Evolutionary conservation across 1,139 yeast species (phyloP).

Genomic region (Pichia sp.): DNA sequence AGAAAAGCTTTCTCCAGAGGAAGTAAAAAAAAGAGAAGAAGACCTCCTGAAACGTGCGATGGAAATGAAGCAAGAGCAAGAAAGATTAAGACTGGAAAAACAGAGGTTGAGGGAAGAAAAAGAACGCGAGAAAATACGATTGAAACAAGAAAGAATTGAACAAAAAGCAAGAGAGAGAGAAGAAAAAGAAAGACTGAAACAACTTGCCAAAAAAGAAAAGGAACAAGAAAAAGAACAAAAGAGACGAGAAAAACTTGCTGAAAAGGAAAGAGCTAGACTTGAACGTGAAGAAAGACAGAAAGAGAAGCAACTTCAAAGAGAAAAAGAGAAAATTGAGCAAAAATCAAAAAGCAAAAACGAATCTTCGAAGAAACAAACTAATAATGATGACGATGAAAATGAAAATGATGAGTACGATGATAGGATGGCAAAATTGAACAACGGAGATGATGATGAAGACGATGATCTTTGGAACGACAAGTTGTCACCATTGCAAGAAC

Average conservation of each 20-base stretch:
- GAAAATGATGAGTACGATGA: constrained; percentile 14
- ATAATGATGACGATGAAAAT: constrained; percentile 4
- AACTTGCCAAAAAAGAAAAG: constrained; percentile 23
- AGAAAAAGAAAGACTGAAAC: constrained; percentile 23
- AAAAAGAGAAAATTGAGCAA: constrained; percentile 15
- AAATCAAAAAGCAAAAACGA: constrained; percentile 16
- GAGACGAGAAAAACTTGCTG: constrained; percentile 22
- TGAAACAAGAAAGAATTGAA: constrained; percentile 22
- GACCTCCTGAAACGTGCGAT: constrained; percentile 18
- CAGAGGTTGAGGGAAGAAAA: constrained; percentile 29
- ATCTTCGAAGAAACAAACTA: constrained; percentile 12
- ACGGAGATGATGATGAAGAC: constrained; percentile 21
- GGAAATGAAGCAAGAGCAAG: constrained; percentile 24
- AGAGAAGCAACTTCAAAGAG: constrained; percentile 6
- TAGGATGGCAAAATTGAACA: constrained; percentile 16
- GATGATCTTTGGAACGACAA: constrained; percentile 42
- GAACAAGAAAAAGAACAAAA: constrained; percentile 32
- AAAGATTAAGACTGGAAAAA: constrained; percentile 18
- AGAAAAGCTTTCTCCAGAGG: constrained; percentile 13
- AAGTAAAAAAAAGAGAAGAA: constrained; percentile 13
- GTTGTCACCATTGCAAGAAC: constrained; percentile 71
- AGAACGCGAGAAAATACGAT: constrained; percentile 31
- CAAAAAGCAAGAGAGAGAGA: constrained; percentile 22
- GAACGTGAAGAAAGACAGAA: constrained; percentile 15
- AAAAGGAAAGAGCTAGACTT: constrained; percentile 20